Evolutionary conservation across 345 rosid genomes (phyloP), one percentile per base, ranked within the genome.

Genomic region (Eucalyptus lansdowneana): DNA sequence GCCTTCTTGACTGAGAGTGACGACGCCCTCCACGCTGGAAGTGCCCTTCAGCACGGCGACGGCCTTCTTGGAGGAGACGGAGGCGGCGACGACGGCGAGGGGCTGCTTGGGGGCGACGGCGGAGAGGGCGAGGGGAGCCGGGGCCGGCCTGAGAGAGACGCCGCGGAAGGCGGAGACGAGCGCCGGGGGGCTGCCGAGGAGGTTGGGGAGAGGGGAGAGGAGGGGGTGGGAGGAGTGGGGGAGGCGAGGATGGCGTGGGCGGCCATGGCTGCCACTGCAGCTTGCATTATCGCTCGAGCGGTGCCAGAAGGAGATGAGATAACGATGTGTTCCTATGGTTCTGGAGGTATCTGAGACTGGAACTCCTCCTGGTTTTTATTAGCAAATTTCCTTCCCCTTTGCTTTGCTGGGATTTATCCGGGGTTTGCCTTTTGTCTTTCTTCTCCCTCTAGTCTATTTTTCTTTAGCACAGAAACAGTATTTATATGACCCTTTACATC

Each of bases 21-120:
- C 96, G 86, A 97, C 98, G 89, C 99, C 99, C 94, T 98, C 96
- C 29, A 96, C 99, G 65, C 87, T 86, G 87, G 99, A 96, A 80
- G 62, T 92, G 19, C 99, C 99, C 91, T 93, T 97, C 62, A 98
- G 95, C n/a, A 97, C 99, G 15, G 97, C 99, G 2, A 98, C 98
- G 27, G 98, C 99, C 88, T 98, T 97, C 92, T 97, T 97, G 54
- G 95, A 67, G 86, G 94, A 96, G 80, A 96, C 96, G 81, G 49
- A 10, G 49, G 94, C 96, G 80, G 97, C 96, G 17, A 94, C 91
- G 42, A 97, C 93, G 5, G 94, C 90, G 65, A 95, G 91, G 1
- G 97, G 72, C 92, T 91, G 95, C 92, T 91, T 95, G 62, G 93
- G 69, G 24, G 92, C 51, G 65, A 91, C 72, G 42, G 95, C 91